Evolutionary conservation across 2,329 filamentous ascomycete species (phyloP), one percentile per base, ranked within the genome.

Genomic region (Calonectria pseudoturangicola): DNA sequence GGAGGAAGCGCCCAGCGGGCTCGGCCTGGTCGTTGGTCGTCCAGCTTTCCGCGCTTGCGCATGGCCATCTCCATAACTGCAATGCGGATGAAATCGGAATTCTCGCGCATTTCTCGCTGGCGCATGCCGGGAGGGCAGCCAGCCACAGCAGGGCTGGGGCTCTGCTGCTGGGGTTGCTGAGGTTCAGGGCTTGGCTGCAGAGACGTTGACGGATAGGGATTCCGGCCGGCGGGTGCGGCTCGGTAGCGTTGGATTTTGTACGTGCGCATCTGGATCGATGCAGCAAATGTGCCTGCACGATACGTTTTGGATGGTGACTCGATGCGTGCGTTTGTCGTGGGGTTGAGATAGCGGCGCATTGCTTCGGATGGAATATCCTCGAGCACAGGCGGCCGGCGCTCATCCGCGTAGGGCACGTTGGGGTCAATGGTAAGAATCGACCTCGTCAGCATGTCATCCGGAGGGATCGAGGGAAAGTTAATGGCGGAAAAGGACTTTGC

Each of bases 51-150:
- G 51, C 86, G 86, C 79, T 89, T 90, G 69, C 92, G 89, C 92
- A 93, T 93, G 15, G 92, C 89, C 89, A 93, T 93, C 80, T 93
- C 92, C 88, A 93, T 91, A 64, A 93, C 92, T 43, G 92, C 92
- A 68, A 93, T 90, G 76, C 92, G 89, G 79, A 93, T 93, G 79
- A 93, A 93, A 79, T 93, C 91, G 48, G 91, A 88, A 76, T 93
- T 93, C 81, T 93, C 92, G 36, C 92, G 90, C 86, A 93, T 89
- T 81, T 93, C 92, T 58, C 92, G 89, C 81, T 93, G 92, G 27
- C 92, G 89, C 77, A 87, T 85, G 76, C 87, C 86, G 47, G 89
- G 84, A 65, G 87, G 85, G 66, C 80, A 84, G 45, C 84, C 79
- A 39, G 82, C 79, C 5, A 83, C 78, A 5, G 81, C 75, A 70